Evolutionary conservation across 108 stramenopile species (phyloP).

Genomic region (Poteriospumella lacustris): DNA sequence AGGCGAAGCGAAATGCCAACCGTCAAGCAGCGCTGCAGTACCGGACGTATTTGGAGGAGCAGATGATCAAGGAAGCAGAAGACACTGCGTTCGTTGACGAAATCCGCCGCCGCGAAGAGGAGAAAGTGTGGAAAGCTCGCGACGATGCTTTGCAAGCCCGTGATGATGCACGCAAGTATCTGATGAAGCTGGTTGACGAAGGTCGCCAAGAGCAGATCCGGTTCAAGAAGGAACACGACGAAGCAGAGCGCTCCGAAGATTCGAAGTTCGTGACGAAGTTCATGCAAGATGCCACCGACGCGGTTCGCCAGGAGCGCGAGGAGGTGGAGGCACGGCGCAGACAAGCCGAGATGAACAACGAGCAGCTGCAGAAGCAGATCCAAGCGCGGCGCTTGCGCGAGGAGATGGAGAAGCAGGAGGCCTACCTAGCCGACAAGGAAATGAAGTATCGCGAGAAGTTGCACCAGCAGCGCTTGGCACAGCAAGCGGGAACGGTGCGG

Average conservation of each 20-base stretch:
- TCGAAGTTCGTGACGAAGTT: not conserved
- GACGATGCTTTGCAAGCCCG: constrained; percentile 24
- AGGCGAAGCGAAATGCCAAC: constrained; percentile 10
- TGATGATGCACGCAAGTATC: constrained; percentile 15
- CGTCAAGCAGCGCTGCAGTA: constrained; percentile 21
- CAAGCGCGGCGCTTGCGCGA: not conserved
- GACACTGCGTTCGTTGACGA: constrained; percentile 29
- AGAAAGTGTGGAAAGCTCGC: constrained; percentile 30
- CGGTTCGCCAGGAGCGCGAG: not conserved
- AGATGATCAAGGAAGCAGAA: constrained; percentile 27
- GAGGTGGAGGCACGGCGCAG: constrained; percentile 3
- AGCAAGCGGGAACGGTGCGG: constrained; percentile 1
- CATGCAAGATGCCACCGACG: not conserved
- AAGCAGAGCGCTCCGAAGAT: not conserved
- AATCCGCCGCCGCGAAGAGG: constrained; percentile 20
- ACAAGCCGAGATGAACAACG: not conserved
- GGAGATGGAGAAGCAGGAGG: constrained; percentile 20
- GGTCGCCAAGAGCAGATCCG: constrained; percentile 25
- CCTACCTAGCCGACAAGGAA: constrained; percentile 17
- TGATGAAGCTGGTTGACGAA: constrained; percentile 23
- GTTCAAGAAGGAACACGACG: not conserved
- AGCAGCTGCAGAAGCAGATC: constrained; percentile 1
- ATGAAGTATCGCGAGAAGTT: not conserved
- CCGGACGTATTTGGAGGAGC: constrained; percentile 22
- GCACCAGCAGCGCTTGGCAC: not conserved